Evolutionary conservation across 2,329 filamentous ascomycete genomes (phyloP).

Genomic region (Botrytis deweyae): DNA sequence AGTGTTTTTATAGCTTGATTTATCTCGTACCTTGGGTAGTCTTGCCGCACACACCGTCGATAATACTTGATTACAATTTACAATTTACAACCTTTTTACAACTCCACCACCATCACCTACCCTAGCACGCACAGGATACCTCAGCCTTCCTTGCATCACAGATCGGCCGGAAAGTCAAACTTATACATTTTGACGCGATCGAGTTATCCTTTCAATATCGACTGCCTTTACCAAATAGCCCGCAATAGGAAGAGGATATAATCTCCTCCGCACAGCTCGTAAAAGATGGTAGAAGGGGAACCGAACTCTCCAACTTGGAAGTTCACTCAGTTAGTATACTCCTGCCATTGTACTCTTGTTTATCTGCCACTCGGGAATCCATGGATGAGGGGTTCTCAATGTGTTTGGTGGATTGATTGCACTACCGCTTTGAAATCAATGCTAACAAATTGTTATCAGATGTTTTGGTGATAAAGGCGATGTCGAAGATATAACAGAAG

Average conservation of each 20-base stretch:
- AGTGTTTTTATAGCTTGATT: slow-evolving; percentile 1
- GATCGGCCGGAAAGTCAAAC: slow-evolving; percentile 21
- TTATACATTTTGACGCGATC: slow-evolving; percentile 31
- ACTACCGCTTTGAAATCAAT: neutral
- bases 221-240: slow-evolving; percentile 9
- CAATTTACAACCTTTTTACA: slow-evolving; percentile 2
- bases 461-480: slow-evolving; percentile 99
- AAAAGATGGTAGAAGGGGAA: slow-evolving; percentile 95
- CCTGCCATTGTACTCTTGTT: slow-evolving; percentile 1
- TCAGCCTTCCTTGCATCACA: slow-evolving; percentile 33
- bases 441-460: slow-evolving; percentile 51
- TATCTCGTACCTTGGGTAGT: neutral
- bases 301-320: slow-evolving; percentile 96
- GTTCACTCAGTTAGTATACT: slow-evolving; percentile 75
- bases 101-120: slow-evolving; percentile 20
- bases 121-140: slow-evolving; percentile 30
- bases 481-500: slow-evolving; percentile 63
- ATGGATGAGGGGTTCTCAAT: neutral
- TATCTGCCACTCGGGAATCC: neutral
- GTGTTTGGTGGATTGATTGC: slow-evolving; percentile 16
- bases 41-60: slow-evolving; percentile 21
- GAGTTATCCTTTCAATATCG: slow-evolving; percentile 24
- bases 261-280: slow-evolving; percentile 38
- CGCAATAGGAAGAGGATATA: slow-evolving; percentile 32
- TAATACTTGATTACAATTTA: slow-evolving; percentile 16